These are phyloP conservation scores for Rhexocercosporidium sp. DNA, from an alignment of 2,329 filamentous ascomycete genomes.

Conservation along the genomic window DNA sequence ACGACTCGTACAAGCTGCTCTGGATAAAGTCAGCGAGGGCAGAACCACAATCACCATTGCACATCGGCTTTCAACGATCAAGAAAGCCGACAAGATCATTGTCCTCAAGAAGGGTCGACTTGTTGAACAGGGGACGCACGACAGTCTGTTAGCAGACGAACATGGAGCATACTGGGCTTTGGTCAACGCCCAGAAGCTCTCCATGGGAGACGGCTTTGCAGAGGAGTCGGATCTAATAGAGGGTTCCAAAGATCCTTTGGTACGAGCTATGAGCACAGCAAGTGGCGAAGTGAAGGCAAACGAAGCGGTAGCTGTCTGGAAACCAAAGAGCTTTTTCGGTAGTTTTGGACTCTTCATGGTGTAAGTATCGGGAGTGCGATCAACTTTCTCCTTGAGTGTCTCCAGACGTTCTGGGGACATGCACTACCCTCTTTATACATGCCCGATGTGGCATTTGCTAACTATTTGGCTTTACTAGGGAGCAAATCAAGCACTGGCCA, in stretches of 20 bases:
- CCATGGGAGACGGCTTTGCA: conserved; percentile 38
- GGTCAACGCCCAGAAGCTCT: conserved; percentile 61
- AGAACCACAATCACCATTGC: conserved; percentile 69
- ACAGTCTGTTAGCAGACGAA: conserved; percentile 64
- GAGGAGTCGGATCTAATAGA: conserved; percentile 36
- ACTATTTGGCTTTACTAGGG: not conserved
- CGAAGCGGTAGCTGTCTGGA: conserved; percentile 40
- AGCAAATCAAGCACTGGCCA: conserved; percentile 53
- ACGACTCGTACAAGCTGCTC: conserved; percentile 57
- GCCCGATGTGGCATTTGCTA: not conserved
- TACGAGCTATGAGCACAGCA: conserved; percentile 31
- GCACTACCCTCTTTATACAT: not conserved
- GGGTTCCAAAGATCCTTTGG: conserved; percentile 28
- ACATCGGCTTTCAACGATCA: conserved; percentile 73
- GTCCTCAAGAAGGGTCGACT: conserved; percentile 76
- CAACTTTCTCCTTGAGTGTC: too few species aligned
- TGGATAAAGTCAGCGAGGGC: conserved; percentile 58
- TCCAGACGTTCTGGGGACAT: not conserved
- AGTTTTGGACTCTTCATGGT: conserved; percentile 59
- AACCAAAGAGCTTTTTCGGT: conserved; percentile 48
- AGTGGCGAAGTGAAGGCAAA: conserved; percentile 29
- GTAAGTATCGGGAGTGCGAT: conserved; percentile 47
- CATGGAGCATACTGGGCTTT: conserved; percentile 70
- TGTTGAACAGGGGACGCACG: conserved; percentile 77
- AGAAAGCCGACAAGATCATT: conserved; percentile 78